Evolutionary conservation across 495 filamentous ascomycete genomes (phyloP).

Genomic region (Hyaloscypha bicolor): DNA sequence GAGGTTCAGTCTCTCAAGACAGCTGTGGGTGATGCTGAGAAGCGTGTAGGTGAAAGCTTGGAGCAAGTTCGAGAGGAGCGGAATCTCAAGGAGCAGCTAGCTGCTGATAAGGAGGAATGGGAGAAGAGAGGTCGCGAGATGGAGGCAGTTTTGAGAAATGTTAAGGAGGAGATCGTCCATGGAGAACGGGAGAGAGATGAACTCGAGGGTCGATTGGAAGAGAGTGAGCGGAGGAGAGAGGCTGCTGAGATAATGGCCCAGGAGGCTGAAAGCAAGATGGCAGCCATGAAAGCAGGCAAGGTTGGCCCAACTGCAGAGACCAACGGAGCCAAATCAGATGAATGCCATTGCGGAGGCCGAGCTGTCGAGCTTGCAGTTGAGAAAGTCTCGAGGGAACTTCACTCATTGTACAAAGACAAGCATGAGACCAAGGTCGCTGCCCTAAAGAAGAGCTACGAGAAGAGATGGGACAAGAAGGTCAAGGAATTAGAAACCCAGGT

Average conservation of each 20-base stretch:
- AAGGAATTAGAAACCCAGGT: constrained; percentile 72
- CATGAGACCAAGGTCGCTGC: constrained; percentile 94
- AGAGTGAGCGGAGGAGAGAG: constrained; percentile 71
- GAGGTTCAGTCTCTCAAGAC: constrained; percentile 83
- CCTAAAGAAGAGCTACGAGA: constrained; percentile 93
- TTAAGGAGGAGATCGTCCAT: constrained; percentile 78
- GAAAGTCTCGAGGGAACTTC: constrained; percentile 84
- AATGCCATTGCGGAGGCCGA: constrained; percentile 33
- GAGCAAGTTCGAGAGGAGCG: constrained; percentile 79
- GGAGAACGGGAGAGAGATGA: constrained; percentile 76
- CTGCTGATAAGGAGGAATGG: constrained; percentile 81
- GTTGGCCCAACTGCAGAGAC: constrained; percentile 5
- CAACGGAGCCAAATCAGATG: constrained; percentile 30
- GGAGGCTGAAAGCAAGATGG: constrained; percentile 74
- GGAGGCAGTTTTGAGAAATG: constrained; percentile 73
- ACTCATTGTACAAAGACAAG: constrained; percentile 92
- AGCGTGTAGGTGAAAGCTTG: constrained; percentile 82
- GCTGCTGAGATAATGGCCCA: constrained; percentile 63
- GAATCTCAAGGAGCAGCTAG: constrained; percentile 64
- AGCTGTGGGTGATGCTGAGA: constrained; percentile 85
- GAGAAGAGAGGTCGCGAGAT: constrained; percentile 82
- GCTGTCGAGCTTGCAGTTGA: constrained; percentile 89
- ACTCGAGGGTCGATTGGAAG: constrained; percentile 68
- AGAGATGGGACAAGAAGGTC: constrained; percentile 83
- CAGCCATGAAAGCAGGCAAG: constrained; percentile 59